These are phyloP conservation scores for Trichophyton rubrum DNA, from an alignment of 2,329 filamentous ascomycete genomes.

Conservation along the genomic window DNA sequence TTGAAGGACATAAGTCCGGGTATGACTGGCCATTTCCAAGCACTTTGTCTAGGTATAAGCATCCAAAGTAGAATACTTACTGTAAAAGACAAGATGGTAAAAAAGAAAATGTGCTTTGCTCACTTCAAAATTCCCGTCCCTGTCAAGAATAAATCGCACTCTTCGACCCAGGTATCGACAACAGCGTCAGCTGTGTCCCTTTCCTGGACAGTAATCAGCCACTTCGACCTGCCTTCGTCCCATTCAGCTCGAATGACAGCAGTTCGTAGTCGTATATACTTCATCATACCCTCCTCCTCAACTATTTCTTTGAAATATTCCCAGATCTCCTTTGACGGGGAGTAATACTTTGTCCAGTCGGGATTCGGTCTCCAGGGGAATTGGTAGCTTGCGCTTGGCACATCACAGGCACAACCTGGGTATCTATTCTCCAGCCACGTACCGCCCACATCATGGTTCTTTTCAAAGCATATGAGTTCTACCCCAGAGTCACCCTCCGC, in stretches of 20 bases:
- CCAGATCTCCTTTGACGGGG: constrained; percentile 53
- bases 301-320: constrained; percentile 55
- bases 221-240: constrained; percentile 32
- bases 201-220: constrained; percentile 21
- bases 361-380: constrained; percentile 55
- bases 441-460: constrained; percentile 27
- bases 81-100: neutral
- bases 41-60: neutral
- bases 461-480: constrained; percentile 19
- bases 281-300: constrained; percentile 52
- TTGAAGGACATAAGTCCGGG: constrained; percentile 36
- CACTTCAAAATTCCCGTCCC: constrained; percentile 30
- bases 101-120: constrained; percentile 5
- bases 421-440: constrained; percentile 36
- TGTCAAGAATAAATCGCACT: constrained; percentile 25
- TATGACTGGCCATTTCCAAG: constrained; percentile 37
- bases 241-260: constrained; percentile 47
- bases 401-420: constrained; percentile 55
- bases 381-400: constrained; percentile 59
- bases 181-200: constrained; percentile 11
- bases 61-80: neutral
- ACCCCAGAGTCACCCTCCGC: constrained; percentile 9
- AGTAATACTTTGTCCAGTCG: constrained; percentile 57
- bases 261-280: constrained; percentile 43
- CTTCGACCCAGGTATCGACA: constrained; percentile 18